Conservation (phyloP, 2,329 filamentous ascomycete genomes). For the Knoxdaviesia proteae region DNA sequence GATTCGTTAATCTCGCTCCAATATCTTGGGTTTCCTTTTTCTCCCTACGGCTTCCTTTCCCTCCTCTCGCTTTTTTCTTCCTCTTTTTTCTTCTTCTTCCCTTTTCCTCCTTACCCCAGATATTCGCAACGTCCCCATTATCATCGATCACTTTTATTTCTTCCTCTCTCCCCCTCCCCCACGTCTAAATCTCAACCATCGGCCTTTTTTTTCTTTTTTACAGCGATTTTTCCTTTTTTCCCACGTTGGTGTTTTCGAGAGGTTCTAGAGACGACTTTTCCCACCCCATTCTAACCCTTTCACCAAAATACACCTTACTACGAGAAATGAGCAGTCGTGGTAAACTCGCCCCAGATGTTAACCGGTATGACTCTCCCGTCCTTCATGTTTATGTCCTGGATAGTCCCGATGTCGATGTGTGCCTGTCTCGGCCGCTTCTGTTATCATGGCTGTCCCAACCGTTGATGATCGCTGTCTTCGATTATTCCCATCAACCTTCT, state of each 20-base stretch:
- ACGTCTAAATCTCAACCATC: not conserved
- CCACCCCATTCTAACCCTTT: not conserved
- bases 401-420: no score
- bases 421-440: no score
- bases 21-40: constrained; percentile 2
- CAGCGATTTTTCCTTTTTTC: not conserved
- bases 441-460: no score
- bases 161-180: constrained; percentile 2
- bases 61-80: not conserved
- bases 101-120: not conserved
- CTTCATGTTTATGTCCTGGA: constrained; percentile 6
- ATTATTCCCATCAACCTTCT: no score
- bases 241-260: no score
- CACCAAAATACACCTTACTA: constrained; percentile 14
- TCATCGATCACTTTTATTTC: not conserved
- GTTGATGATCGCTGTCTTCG: no score
- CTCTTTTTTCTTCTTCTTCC: constrained; percentile 1
- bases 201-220: not conserved
- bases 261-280: no score
- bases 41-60: not conserved
- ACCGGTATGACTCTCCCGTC: constrained; percentile 48
- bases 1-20: not conserved
- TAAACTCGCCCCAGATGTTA: constrained; percentile 98
- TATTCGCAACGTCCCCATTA: not conserved
- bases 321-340: constrained; percentile 93